phyloP scores from a whole-genome alignment of 805 yeast species.

The Suhomyces sp. region DNA sequence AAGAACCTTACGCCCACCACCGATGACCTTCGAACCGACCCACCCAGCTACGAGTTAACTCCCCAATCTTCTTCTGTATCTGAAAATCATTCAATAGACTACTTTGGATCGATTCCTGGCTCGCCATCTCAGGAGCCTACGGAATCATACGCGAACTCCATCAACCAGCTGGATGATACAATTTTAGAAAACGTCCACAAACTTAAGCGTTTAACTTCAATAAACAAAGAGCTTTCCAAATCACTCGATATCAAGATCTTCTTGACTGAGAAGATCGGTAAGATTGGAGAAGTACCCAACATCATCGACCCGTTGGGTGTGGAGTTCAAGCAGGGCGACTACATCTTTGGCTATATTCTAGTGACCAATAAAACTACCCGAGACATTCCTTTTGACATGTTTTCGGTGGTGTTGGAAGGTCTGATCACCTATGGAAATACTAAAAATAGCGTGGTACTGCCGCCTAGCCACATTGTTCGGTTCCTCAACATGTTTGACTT shows the following conservation, averaged over 20 bases:
- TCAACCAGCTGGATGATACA: conserved; percentile 23
- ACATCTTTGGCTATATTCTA: conserved; percentile 33
- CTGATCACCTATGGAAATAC: conserved; percentile 21
- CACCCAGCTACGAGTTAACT: conserved; percentile 34
- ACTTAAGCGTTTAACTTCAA: conserved; percentile 27
- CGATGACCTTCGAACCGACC: conserved; percentile 25
- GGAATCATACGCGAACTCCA: not conserved
- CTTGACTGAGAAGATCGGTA: conserved; percentile 34
- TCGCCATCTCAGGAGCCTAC: conserved; percentile 8
- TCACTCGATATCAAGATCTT: conserved; percentile 26
- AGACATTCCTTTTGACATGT: conserved; percentile 38
- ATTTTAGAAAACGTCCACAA: conserved; percentile 35
- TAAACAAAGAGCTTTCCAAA: conserved; percentile 26
- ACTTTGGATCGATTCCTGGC: conserved; percentile 17
- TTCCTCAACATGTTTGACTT: conserved; percentile 42
- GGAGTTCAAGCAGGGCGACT: conserved; percentile 37
- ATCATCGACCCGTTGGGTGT: conserved; percentile 28
- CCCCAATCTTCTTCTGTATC: conserved; percentile 16
- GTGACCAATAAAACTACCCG: conserved; percentile 26
- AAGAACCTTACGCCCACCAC: conserved; percentile 31
- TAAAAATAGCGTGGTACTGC: conserved; percentile 16
- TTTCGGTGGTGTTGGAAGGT: conserved; percentile 39
- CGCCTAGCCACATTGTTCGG: conserved; percentile 19
- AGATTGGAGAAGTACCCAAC: conserved; percentile 29
- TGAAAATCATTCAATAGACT: conserved; percentile 13